Evolutionary conservation across 1,139 yeast species (phyloP).

Genomic region (Torulaspora globosa): DNA sequence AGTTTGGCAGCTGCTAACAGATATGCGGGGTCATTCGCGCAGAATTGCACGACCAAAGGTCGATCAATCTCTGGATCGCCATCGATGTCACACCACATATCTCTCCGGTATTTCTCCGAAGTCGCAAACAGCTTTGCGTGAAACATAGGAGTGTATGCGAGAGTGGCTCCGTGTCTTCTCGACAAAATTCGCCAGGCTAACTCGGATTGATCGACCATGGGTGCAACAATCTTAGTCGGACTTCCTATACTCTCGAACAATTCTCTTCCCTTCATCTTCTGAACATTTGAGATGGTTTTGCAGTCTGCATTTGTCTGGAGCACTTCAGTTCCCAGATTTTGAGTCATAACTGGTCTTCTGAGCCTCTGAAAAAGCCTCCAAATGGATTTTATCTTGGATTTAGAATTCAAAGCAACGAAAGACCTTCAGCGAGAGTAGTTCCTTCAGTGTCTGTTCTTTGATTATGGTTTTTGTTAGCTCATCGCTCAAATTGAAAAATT

Average conservation of each 20-base stretch:
- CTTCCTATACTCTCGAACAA: conserved; percentile 64
- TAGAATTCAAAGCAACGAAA: background rate
- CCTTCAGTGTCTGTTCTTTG: too few relatives aligned
- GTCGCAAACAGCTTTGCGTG: conserved; percentile 90
- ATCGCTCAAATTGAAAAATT: conserved; percentile 9
- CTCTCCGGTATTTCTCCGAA: conserved; percentile 70
- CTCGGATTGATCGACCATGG: conserved; percentile 98
- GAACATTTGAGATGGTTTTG: background rate
- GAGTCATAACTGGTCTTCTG: conserved; percentile 9
- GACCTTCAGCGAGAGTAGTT: background rate
- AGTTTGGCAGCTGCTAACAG: conserved; percentile 72
- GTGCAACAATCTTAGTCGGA: conserved; percentile 89
- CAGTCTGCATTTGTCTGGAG: conserved; percentile 2
- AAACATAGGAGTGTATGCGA: conserved; percentile 95
- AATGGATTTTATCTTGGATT: conserved; percentile 1
- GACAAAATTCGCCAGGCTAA: conserved; percentile 92
- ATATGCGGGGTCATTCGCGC: conserved; percentile 91
- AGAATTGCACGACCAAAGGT: conserved; percentile 88
- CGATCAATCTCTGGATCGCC: conserved; percentile 66
- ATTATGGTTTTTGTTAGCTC: background rate
- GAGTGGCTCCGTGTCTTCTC: conserved; percentile 83
- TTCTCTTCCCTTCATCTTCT: conserved; percentile 55
- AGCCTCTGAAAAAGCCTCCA: conserved; percentile 5
- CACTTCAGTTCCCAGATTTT: conserved; percentile 1
- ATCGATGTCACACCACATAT: conserved; percentile 69